phyloP scores from a whole-genome alignment of 495 filamentous ascomycete genomes.

The Poronia punctata region DNA sequence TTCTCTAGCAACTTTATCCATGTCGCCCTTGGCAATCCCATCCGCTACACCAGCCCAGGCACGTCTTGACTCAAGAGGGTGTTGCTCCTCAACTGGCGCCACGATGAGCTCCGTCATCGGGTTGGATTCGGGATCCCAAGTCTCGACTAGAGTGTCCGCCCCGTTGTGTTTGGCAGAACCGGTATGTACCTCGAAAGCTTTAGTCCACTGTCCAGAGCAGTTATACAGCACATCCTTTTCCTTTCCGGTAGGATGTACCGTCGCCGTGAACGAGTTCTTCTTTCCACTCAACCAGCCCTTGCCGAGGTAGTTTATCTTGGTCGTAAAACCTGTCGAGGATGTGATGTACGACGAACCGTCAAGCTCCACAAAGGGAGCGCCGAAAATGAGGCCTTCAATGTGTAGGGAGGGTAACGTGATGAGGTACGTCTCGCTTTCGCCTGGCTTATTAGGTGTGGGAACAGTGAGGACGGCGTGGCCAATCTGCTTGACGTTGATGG shows the following conservation, averaged over 20 bases:
- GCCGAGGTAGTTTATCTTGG: conserved; percentile 86
- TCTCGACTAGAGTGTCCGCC: conserved; percentile 49
- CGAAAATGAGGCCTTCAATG: conserved; percentile 90
- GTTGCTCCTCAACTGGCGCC: conserved; percentile 71
- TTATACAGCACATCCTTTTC: conserved; percentile 82
- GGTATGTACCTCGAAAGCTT: conserved; percentile 70
- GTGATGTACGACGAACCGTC: conserved; percentile 75
- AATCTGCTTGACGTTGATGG: conserved; percentile 93
- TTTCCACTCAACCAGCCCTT: conserved; percentile 93
- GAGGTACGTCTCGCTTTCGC: conserved; percentile 61
- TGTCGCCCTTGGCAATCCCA: conserved; percentile 72
- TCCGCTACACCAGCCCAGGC: conserved; percentile 83
- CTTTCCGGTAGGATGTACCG: conserved; percentile 63
- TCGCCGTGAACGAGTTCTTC: conserved; percentile 85
- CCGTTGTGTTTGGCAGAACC: conserved; percentile 57
- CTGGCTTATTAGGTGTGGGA: conserved; percentile 45
- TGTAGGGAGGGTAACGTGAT: conserved; percentile 91
- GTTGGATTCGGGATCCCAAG: conserved; percentile 55
- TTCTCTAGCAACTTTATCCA: conserved; percentile 68
- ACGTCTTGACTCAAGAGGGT: conserved; percentile 77
- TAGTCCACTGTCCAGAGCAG: conserved; percentile 87
- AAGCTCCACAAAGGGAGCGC: conserved; percentile 84
- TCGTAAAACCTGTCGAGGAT: conserved; percentile 79
- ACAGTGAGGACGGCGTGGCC: conserved; percentile 84
- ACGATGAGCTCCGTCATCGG: conserved; percentile 64